Evolutionary conservation across 2,329 filamentous ascomycete species (phyloP), one percentile per base, ranked within the genome.

Genomic region (Diaporthe velutina): DNA sequence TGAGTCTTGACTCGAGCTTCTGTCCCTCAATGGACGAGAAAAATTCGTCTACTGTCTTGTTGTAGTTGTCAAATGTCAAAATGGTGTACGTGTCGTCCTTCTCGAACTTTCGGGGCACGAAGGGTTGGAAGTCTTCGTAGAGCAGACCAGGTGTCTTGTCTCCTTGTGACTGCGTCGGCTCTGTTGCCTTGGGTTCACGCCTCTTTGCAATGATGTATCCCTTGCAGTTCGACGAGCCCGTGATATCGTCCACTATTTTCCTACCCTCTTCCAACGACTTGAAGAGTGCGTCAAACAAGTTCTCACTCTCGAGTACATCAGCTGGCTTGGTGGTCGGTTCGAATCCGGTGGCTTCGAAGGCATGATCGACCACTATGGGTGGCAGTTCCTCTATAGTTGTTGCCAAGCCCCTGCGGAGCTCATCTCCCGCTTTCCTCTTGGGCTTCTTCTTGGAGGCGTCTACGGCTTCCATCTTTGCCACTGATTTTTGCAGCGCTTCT

Each of bases 21-120:
- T 98, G 96, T 0, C 96, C 95, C 84, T 99, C 97, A 35, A 98
- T 91, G 0, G 96, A 98, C 0, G 97, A 98, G 83, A 98, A 98
- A 85, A 98, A 99, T 78, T 98, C 95, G 81, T 99, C 97, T 0
- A 98, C 95, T 0, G 95, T 97, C 80, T 93, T 94, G 83, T 98
- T 98, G 86, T 97, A 98, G 13, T 92, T 93, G 9, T 95, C 90
- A 78, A 96, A 95, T 71, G 94, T 90, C 17, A 98, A 81, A 22
- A 98, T 91, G 4, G 91, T 89, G 33, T 93, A 90, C 0, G 88
- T 85, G 0, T 91, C 86, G 73, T 95, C 91, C 9, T 90, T 87
- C 76, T 92, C 90, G 76, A 98, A 94, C 78, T 98, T 96, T 30
- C 89, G 87, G 0, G 97, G 97, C 52, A 93, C 87, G 82, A 98